These are phyloP conservation scores for Pichia eremophila DNA, from an alignment of 805 yeast genomes.

Conservation along the genomic window DNA sequence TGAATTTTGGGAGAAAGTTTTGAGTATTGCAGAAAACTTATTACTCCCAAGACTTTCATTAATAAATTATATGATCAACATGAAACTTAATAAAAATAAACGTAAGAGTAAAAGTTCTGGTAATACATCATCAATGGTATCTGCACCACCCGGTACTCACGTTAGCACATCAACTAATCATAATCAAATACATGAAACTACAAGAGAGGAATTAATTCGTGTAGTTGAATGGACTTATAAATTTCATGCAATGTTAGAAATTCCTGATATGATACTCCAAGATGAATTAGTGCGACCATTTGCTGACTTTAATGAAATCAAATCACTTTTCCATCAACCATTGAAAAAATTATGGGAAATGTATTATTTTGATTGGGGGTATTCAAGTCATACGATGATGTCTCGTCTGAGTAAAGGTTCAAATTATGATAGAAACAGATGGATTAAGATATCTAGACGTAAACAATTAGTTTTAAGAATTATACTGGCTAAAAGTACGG, in stretches of 20 bases:
- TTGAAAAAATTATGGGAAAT: slow-evolving; percentile 11
- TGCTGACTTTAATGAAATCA: slow-evolving; percentile 13
- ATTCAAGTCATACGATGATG: slow-evolving; percentile 14
- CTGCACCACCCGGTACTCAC: neutral
- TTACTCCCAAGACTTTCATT: slow-evolving; percentile 50
- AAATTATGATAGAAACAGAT: slow-evolving; percentile 33
- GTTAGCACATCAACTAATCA: neutral
- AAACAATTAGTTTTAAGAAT: slow-evolving; percentile 63
- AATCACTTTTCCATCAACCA: slow-evolving; percentile 11
- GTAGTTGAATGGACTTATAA: slow-evolving; percentile 25
- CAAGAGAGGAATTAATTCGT: slow-evolving; percentile 18
- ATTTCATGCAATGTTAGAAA: slow-evolving; percentile 20
- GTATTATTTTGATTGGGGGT: slow-evolving; percentile 19
- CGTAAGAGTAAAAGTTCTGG: slow-evolving; percentile 1
- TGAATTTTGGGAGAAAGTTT: slow-evolving; percentile 71
- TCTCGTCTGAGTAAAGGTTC: slow-evolving; percentile 11
- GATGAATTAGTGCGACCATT: slow-evolving; percentile 15
- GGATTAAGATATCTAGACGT: slow-evolving; percentile 31
- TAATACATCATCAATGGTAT: slow-evolving; percentile 5
- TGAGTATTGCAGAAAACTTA: slow-evolving; percentile 59
- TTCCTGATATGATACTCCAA: slow-evolving; percentile 19
- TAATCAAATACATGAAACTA: slow-evolving; percentile 9
- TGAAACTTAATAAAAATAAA: neutral
- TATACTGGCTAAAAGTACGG: slow-evolving; percentile 38
- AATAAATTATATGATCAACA: slow-evolving; percentile 5